Evolutionary conservation across 2,329 filamentous ascomycete genomes (phyloP).

Genomic region (Achaetomium macrosporum): DNA sequence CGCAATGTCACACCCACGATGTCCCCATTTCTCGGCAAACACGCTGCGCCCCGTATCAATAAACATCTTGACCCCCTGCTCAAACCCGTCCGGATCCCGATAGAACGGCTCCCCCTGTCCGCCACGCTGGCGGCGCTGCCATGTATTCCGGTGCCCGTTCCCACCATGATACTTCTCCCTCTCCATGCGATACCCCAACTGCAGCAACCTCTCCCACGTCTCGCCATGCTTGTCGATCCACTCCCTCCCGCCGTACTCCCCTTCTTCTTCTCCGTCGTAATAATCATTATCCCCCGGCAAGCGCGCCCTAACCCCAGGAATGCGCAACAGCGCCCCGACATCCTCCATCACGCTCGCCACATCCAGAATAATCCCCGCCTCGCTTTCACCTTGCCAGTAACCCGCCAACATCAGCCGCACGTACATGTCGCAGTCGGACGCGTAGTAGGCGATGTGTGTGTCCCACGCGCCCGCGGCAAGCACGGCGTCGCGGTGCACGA

Average conservation of each 20-base stretch:
- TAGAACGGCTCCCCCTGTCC: constrained; percentile 23
- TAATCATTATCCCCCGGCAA: constrained; percentile 15
- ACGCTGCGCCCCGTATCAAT: constrained; percentile 20
- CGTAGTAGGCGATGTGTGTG: constrained; percentile 52
- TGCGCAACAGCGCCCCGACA: constrained; percentile 36
- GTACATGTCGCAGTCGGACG: constrained; percentile 53
- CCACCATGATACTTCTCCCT: constrained; percentile 21
- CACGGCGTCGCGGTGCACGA: constrained; percentile 49
- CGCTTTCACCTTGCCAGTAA: constrained; percentile 35
- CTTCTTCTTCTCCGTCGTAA: constrained; percentile 19
- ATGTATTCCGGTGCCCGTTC: constrained; percentile 17
- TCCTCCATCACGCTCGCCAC: constrained; percentile 39
- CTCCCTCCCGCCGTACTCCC: constrained; percentile 26
- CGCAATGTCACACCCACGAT: constrained; percentile 35
- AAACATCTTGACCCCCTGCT: constrained; percentile 18
- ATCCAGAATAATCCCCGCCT: constrained; percentile 38
- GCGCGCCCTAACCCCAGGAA: constrained; percentile 33
- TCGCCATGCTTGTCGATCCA: constrained; percentile 32
- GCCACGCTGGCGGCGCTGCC: constrained; percentile 21
- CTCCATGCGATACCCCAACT: constrained; percentile 25
- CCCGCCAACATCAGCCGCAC: constrained; percentile 38
- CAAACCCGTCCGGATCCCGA: constrained; percentile 23
- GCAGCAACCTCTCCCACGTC: constrained; percentile 31
- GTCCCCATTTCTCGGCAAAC: constrained; percentile 39
- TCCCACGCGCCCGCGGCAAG: constrained; percentile 51